Evolutionary conservation across 176 grass and related monocot species (phyloP).

Genomic region (Bonia amplexicaulis): DNA sequence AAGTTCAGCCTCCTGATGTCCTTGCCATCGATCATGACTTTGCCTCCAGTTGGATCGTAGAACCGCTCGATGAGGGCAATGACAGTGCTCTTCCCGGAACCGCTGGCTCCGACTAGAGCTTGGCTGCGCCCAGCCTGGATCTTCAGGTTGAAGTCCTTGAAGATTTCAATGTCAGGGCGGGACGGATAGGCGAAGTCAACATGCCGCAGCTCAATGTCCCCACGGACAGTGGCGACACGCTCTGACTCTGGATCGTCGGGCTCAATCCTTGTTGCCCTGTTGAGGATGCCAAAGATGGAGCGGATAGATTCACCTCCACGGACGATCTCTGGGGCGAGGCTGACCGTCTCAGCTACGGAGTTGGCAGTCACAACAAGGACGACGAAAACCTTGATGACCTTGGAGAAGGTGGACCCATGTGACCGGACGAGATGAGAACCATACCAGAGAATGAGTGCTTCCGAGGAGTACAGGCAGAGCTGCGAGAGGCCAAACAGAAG

Average conservation of each 20-base stretch:
- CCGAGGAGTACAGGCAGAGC: slow-evolving; percentile 76
- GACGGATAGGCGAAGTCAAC: slow-evolving; percentile 80
- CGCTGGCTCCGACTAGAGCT: slow-evolving; percentile 80
- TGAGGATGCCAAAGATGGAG: slow-evolving; percentile 84
- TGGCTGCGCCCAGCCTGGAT: slow-evolving; percentile 87
- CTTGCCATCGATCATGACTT: slow-evolving; percentile 78
- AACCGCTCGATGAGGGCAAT: slow-evolving; percentile 83
- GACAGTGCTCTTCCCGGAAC: slow-evolving; percentile 94
- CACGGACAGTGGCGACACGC: slow-evolving; percentile 52
- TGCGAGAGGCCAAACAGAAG: slow-evolving; percentile 87
- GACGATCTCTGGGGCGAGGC: slow-evolving; percentile 84
- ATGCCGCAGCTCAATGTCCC: slow-evolving; percentile 87
- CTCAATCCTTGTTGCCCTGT: slow-evolving; percentile 72
- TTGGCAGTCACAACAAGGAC: slow-evolving; percentile 96
- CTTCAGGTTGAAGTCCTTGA: slow-evolving; percentile 97
- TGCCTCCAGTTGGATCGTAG: slow-evolving; percentile 72
- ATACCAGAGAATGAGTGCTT: slow-evolving; percentile 95
- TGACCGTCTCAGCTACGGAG: slow-evolving; percentile 85
- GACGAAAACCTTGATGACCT: slow-evolving; percentile 97
- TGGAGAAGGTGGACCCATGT: slow-evolving; percentile 82
- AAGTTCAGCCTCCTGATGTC: slow-evolving; percentile 75
- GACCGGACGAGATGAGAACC: slow-evolving; percentile 73
- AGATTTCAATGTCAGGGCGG: slow-evolving; percentile 72
- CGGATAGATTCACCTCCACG: slow-evolving; percentile 80
- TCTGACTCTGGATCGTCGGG: slow-evolving; percentile 81